These are phyloP conservation scores for Cinnamomum micranthum DNA, from an alignment of 164 flowering plant species.

Conservation along the genomic window DNA sequence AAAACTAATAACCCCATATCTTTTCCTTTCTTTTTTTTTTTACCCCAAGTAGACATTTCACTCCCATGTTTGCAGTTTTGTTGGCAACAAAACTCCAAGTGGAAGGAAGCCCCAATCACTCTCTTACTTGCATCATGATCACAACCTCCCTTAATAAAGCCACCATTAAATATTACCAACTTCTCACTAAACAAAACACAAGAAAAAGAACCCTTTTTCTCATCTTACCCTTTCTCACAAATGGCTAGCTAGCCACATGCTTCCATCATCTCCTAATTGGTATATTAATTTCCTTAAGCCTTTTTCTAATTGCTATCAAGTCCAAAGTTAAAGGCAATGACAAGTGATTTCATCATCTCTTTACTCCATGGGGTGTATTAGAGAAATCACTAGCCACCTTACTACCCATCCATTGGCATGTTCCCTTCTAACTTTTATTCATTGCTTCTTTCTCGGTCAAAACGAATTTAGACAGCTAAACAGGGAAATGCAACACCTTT, in stretches of 20 bases:
- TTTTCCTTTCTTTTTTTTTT: too few species aligned
- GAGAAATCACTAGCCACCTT: conserved; percentile 3
- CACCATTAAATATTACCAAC: neutral
- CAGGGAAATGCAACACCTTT: neutral
- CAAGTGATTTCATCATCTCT: conserved; percentile 28
- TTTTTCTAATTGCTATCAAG: conserved; percentile 20
- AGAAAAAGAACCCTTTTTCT: conserved; percentile 10
- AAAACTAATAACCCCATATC: too few species aligned
- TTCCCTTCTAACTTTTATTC: conserved; percentile 1
- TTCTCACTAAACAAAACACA: conserved; percentile 14
- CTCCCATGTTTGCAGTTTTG: neutral
- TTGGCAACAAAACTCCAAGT: neutral
- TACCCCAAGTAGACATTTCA: neutral
- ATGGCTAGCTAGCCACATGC: conserved; percentile 41
- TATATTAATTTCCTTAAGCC: conserved; percentile 6
- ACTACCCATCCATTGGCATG: conserved; percentile 11
- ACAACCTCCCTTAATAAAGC: neutral
- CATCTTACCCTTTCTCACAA: conserved; percentile 19
- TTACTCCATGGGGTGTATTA: conserved; percentile 13
- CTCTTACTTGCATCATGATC: conserved; percentile 12
- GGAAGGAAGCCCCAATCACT: neutral
- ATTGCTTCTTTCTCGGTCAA: neutral
- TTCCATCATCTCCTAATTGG: conserved; percentile 21
- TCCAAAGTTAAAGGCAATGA: conserved; percentile 22
- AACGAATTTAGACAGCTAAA: neutral